phyloP scores from a whole-genome alignment of 345 rosid species.

The Salix koriyanagi region DNA sequence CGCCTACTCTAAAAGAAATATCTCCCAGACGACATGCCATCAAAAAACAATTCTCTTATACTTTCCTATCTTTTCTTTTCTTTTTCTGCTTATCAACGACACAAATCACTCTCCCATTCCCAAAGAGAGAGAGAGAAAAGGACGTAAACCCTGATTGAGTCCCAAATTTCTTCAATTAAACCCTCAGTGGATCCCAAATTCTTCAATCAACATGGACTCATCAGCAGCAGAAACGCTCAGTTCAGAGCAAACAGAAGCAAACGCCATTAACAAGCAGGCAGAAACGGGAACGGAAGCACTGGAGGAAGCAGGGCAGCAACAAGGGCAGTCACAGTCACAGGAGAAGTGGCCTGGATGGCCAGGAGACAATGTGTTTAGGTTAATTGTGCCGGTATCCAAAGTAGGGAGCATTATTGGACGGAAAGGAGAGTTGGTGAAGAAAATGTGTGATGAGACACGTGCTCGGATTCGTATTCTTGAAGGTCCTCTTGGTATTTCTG shows the following conservation, averaged over 20 bases:
- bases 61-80: too few species aligned
- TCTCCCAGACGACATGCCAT: too few species aligned
- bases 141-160: background rate
- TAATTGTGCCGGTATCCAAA: conserved; percentile 64
- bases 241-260: background rate
- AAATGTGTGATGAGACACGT: conserved; percentile 85
- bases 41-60: too few species aligned
- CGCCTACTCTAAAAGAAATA: too few species aligned
- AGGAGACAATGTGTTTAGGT: conserved; percentile 71
- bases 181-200: background rate
- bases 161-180: background rate
- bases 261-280: background rate
- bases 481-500: conserved; percentile 51
- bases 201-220: background rate
- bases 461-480: conserved; percentile 82
- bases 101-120: background rate
- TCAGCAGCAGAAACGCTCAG: background rate
- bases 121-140: background rate
- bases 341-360: conserved; percentile 87
- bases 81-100: background rate
- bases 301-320: background rate
- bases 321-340: background rate
- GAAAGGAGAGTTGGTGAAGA: conserved; percentile 80
- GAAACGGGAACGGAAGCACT: background rate
- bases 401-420: conserved; percentile 88